Base-by-base conservation (phyloP, 2,329 filamentous ascomycete genomes). In the Eutypella sp. region DNA sequence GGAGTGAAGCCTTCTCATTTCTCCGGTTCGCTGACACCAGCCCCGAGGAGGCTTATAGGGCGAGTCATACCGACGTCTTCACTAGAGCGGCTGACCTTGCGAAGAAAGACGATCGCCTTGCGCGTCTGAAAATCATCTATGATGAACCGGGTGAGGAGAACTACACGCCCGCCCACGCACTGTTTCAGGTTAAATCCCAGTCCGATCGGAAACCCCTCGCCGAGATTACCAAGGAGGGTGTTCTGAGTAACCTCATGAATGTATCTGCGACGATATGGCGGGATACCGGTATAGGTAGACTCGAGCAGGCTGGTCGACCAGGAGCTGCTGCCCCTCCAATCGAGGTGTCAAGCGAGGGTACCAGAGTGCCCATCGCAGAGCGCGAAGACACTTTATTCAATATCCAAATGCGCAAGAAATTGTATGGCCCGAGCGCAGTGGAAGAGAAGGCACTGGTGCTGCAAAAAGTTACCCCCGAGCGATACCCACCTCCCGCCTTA, bases 1-100 rank as follows among this genome's bases (percentile, higher is more conserved):
- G 78, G 1, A 74, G 78, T 41, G 78, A 81, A 13, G 78, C 82
- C 2, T 97, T 97, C 66, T 92, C 91, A 0, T 99, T 90, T 82
- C 75, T 97, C 48, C 84, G 90, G 4, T 96, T 99, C 58, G 81
- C 87, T 3, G 89, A 96, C 57, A 73, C 78, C 0, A 93, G 89
- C 13, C 72, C 84, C 2, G 75, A 76, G 9, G 91, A 97, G 51
- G 83, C 82, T 2, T 87, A 85, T 47, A 74, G 76, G 45, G 78
- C 83, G 25, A 85, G 86, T 4, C 85, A 84, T 55, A 74, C 77
- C 44, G 83, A 84, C 48, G 55, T 95, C 2, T 88, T 95, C 56
- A 75, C 86, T 44, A 87, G 91, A 33, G 86, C 89, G 3, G 69
- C 85, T 2, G 76, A 82, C 42, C 73, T 85, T 40, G 62, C 74